Evolutionary conservation across 192 early-diverging fungal species (phyloP).

Genomic region (Diversispora eburnea): DNA sequence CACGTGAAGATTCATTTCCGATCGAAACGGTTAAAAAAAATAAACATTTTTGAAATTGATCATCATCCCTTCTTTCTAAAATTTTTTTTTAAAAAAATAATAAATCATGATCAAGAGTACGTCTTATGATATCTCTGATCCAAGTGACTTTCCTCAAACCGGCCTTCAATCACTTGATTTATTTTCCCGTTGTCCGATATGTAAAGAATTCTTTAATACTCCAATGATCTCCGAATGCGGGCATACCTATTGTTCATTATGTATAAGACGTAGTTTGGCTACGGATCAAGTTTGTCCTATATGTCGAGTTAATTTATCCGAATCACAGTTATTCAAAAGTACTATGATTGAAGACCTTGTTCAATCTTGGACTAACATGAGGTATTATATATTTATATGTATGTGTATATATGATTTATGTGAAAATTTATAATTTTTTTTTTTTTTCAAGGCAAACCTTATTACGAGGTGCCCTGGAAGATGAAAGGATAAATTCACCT

Average conservation of each 20-base stretch:
- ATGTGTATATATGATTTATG: background rate
- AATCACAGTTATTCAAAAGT: conserved; percentile 5
- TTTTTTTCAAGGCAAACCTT: background rate
- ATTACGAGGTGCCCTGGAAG: background rate
- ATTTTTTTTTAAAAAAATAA: too few species aligned
- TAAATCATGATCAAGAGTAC: too few species aligned
- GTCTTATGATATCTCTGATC: background rate
- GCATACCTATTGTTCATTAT: conserved; percentile 5
- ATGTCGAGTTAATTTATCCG: background rate
- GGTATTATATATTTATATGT: background rate
- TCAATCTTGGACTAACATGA: background rate
- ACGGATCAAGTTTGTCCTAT: conserved; percentile 3
- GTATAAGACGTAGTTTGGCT: background rate
- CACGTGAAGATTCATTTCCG: too few species aligned
- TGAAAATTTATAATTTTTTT: background rate
- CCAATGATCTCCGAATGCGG: background rate
- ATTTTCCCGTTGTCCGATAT: background rate
- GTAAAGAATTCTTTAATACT: conserved; percentile 4
- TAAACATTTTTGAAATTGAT: too few species aligned
- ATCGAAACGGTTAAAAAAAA: too few species aligned
- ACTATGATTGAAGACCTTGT: conserved; percentile 3
- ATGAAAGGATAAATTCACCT: background rate
- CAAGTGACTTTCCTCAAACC: background rate
- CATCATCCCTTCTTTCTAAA: too few species aligned
- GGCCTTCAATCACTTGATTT: background rate